Conservation (phyloP, 768 basidiomycete species). For the Boletellus emodensis region DNA sequence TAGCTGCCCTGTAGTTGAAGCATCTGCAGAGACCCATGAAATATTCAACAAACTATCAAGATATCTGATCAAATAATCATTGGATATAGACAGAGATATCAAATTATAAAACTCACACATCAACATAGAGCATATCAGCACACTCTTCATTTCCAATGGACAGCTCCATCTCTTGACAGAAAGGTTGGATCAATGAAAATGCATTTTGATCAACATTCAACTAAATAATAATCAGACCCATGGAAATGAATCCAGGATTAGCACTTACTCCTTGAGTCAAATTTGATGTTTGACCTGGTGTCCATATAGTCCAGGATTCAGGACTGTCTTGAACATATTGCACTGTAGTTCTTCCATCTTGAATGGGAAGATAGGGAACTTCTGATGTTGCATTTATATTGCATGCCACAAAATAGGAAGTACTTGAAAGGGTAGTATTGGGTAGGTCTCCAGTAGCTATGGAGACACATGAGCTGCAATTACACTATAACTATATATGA, state of each 20-base stretch:
- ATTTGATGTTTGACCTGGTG: neutral
- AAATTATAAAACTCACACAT: neutral
- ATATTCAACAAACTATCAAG: neutral
- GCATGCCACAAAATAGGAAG: conserved; percentile 7
- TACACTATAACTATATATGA: neutral
- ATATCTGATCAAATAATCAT: neutral
- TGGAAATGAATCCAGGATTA: neutral
- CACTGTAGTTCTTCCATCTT: neutral
- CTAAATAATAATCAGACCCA: neutral
- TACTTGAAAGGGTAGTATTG: neutral
- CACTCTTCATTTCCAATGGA: neutral
- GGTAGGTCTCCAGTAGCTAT: too few species aligned
- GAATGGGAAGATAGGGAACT: neutral
- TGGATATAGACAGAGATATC: neutral
- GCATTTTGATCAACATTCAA: neutral
- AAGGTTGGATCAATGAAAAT: neutral
- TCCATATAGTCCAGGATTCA: conserved; percentile 5
- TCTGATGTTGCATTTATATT: neutral
- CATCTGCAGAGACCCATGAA: neutral
- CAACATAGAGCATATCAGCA: neutral
- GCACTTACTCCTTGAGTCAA: neutral
- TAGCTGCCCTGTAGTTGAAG: neutral
- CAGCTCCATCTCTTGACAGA: neutral
- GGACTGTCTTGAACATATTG: too few species aligned
- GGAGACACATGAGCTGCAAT: too few species aligned